Evolutionary conservation across 2,329 filamentous ascomycete genomes (phyloP), one percentile per base, ranked within the genome.

Genomic region (Monilinia aucupariae): DNA sequence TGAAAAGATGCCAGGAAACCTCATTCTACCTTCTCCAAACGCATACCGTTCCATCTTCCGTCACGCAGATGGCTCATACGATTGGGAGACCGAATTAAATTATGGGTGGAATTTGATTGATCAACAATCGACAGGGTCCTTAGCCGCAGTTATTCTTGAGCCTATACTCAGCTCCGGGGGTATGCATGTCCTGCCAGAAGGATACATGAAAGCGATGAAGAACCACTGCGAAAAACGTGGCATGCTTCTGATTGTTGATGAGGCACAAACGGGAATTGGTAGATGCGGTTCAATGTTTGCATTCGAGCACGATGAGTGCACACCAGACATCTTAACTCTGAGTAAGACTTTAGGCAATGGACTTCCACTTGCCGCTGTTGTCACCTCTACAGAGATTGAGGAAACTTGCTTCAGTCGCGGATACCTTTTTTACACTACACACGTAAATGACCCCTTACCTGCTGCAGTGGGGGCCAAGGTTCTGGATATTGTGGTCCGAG

Each of bases 31-130:
- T 0, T 78, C 82, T 0, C 85, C 85, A 0, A 82, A 87, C 67
- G 77, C 80, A 0, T 88, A 87, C 69, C 81, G 85, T 4, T 87
- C 85, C 0, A 77, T 81, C 0, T 89, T 89, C 72, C 79, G 82
- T 12, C 79, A 80, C 43, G 27, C 79, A 0, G 84, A 88, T 65
- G 84, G 84, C 0, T 79, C 78, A 0, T 84, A 89, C 66, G 85
- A 89, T 70, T 89, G 85, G 85, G 77, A 85, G 67, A 80, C 82
- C 0, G 86, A 89, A 70, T 74, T 89, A 17, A 79, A 85, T 13
- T 88, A 82, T 67, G 84, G 83, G 5, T 88, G 83, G 78, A 76
- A 76, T 22, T 76, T 88, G 73, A 76, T 89, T 25, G 85, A 89
- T 65, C 76, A 79, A 51, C 80, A 83, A 61, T 84, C 80, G 0